phyloP scores from a whole-genome alignment of 352 stramenopile genomes.

The Pythium sp. region DNA sequence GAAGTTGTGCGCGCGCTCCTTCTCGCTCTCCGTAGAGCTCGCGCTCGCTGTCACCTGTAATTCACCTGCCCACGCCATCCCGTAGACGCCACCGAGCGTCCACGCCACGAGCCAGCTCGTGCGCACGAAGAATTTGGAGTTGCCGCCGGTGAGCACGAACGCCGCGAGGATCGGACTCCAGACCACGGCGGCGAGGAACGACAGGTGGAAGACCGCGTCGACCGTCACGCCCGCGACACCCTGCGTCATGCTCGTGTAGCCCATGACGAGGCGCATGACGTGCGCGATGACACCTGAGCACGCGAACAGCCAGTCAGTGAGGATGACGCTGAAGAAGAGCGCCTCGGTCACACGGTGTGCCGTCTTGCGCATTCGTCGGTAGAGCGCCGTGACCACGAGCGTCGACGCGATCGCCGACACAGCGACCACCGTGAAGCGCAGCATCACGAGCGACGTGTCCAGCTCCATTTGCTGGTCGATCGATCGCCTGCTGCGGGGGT shows the following conservation, averaged over 20 bases:
- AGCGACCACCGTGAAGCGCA: conserved; percentile 33
- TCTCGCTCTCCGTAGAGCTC: conserved; percentile 3
- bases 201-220: conserved; percentile 42
- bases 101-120: conserved; percentile 49
- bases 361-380: conserved; percentile 47
- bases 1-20: conserved; percentile 19
- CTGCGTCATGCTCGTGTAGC: conserved; percentile 10
- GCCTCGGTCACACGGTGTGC: conserved; percentile 65
- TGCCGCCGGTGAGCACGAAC: conserved; percentile 54
- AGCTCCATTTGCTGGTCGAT: neutral
- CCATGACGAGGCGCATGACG: conserved; percentile 14
- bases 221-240: conserved; percentile 23
- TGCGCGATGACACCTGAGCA: conserved; percentile 42
- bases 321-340: conserved; percentile 59
- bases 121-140: conserved; percentile 47
- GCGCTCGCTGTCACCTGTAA: conserved; percentile 1
- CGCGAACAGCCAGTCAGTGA: conserved; percentile 52
- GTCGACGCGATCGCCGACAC: conserved; percentile 31
- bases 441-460: conserved; percentile 16
- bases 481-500: neutral
- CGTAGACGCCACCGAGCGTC: conserved; percentile 46
- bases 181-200: conserved; percentile 69
- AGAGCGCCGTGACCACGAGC: conserved; percentile 39
- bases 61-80: conserved; percentile 34
- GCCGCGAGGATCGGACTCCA: conserved; percentile 68